A percentile compares a stretch with the other conserved stretches of the same genome.
Evolutionary conservation across 257 asterid genomes (phyloP).

Genomic region (Scutellaria barbata): DNA sequence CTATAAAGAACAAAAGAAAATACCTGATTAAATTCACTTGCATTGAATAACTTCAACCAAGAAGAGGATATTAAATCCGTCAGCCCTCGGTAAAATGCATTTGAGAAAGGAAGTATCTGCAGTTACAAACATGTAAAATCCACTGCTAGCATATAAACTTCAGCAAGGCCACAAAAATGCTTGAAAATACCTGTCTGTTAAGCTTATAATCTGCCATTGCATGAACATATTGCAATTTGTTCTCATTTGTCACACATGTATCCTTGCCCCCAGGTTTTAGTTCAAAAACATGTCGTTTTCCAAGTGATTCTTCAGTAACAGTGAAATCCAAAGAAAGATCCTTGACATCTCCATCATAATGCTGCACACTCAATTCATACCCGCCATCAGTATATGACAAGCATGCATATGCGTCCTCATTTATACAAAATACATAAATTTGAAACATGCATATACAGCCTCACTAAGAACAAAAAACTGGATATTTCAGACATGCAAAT

Average conservation of each 20-base stretch:
- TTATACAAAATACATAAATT: background rate
- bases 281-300: conserved; percentile 74
- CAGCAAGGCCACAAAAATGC: conserved; percentile 31
- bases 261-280: conserved; percentile 97
- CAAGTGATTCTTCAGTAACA: conserved; percentile 88
- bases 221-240: conserved; percentile 94
- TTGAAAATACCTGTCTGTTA: conserved; percentile 78
- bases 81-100: conserved; percentile 94
- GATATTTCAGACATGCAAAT: conserved; percentile 17
- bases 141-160: conserved; percentile 34
- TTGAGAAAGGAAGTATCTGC: conserved; percentile 94
- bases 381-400: conserved; percentile 35
- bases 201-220: conserved; percentile 97
- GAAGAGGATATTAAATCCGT: conserved; percentile 91
- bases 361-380: conserved; percentile 57
- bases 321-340: conserved; percentile 94
- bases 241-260: conserved; percentile 75
- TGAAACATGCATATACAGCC: conserved; percentile 18
- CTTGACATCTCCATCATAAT: conserved; percentile 81
- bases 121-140: conserved; percentile 42
- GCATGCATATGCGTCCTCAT: conserved; percentile 26
- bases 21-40: conserved; percentile 98
- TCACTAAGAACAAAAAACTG: conserved; percentile 23
- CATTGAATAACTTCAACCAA: conserved; percentile 93
- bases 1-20: conserved; percentile 25